These are phyloP conservation scores for Castanea sativa DNA, from an alignment of 306 rosid genomes.

Conservation along the genomic window DNA sequence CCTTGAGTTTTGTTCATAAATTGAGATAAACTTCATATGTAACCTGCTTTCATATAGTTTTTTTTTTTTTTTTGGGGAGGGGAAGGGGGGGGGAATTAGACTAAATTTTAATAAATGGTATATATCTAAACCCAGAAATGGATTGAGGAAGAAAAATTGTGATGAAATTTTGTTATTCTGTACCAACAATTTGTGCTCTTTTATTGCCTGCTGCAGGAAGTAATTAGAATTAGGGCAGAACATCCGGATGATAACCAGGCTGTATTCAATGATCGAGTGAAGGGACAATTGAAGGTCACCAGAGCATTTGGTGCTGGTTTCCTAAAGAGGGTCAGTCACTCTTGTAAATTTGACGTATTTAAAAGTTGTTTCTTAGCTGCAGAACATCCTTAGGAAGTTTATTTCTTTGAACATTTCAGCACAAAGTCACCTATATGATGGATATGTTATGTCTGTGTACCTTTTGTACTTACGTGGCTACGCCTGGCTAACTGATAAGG, in stretches of 20 bases:
- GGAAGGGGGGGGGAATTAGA: no score
- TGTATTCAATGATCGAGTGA: slow-evolving; percentile 57
- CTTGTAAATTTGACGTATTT: slow-evolving; percentile 35
- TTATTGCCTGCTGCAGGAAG: slow-evolving; percentile 44
- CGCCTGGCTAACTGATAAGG: neutral
- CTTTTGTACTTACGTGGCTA: neutral
- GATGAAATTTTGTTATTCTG: neutral
- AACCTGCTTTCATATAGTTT: neutral
- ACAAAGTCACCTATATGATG: neutral
- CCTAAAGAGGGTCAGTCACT: slow-evolving; percentile 63
- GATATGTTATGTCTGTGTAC: neutral
- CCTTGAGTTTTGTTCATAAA: neutral
- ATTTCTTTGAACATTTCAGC: neutral
- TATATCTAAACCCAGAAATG: neutral
- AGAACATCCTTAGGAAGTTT: neutral
- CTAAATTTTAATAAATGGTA: neutral
- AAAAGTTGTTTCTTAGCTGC: slow-evolving; percentile 5
- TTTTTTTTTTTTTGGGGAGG: neutral
- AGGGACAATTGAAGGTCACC: slow-evolving; percentile 67
- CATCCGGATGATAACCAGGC: slow-evolving; percentile 64
- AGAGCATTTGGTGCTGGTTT: slow-evolving; percentile 76
- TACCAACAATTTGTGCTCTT: slow-evolving; percentile 14
- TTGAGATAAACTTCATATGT: neutral
- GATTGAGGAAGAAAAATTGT: neutral
- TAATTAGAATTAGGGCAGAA: slow-evolving; percentile 49